These are phyloP conservation scores for Wickerhamomyces tratensis DNA, from an alignment of 805 yeast species.

Conservation along the genomic window DNA sequence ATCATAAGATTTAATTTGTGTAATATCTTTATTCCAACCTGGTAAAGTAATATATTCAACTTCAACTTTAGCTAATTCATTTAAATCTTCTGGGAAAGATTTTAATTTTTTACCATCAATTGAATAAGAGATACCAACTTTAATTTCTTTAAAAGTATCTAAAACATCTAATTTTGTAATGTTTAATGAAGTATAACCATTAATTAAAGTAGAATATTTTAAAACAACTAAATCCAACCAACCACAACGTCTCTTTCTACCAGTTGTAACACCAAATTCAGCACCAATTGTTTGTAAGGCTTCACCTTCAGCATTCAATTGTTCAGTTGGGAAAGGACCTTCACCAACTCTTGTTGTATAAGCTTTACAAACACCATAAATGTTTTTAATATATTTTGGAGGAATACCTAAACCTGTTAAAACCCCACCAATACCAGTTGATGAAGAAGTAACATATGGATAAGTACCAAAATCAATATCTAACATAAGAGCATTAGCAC, in stretches of 20 bases:
- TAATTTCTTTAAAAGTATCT: conserved; percentile 80
- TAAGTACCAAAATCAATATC: conserved; percentile 97
- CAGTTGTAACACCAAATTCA: conserved; percentile 96
- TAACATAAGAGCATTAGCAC: conserved; percentile 97
- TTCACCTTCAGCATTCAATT: conserved; percentile 79
- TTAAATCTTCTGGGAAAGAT: conserved; percentile 89
- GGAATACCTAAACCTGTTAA: conserved; percentile 94
- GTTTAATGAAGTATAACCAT: conserved; percentile 92
- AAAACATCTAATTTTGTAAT: conserved; percentile 93
- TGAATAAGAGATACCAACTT: conserved; percentile 79
- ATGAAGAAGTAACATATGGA: conserved; percentile 93
- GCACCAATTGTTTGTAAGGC: conserved; percentile 86
- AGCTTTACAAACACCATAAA: conserved; percentile 96
- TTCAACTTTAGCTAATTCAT: conserved; percentile 76
- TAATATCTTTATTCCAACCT: conserved; percentile 88
- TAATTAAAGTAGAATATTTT: conserved; percentile 82
- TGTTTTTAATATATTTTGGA: conserved; percentile 71
- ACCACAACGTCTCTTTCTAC: conserved; percentile 98
- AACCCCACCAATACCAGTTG: conserved; percentile 97
- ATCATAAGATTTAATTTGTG: conserved; percentile 54
- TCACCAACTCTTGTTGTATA: conserved; percentile 99
- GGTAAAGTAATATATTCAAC: conserved; percentile 87
- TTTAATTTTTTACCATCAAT: conserved; percentile 66
- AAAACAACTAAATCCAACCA: conserved; percentile 96
- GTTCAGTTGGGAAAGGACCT: conserved; percentile 99